Conservation (phyloP, 2,329 filamentous ascomycete genomes). For the Penicillium psychrosexuale region DNA sequence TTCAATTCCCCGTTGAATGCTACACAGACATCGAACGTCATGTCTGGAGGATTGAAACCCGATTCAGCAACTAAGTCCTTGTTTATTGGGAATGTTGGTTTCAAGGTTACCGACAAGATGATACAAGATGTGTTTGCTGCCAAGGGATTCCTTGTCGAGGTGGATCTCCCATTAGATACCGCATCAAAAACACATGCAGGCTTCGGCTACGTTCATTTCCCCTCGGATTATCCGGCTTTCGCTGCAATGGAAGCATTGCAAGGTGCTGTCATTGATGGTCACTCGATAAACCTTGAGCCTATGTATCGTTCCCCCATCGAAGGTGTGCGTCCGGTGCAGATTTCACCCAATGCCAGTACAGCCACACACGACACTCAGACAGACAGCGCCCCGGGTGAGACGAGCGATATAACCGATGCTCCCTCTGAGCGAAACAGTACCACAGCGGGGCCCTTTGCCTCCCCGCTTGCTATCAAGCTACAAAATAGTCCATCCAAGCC, state of each 20-base stretch:
- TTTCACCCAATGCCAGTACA: background rate
- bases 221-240: conserved; percentile 34
- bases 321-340: conserved; percentile 7
- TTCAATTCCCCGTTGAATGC: background rate
- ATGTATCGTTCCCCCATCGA: conserved; percentile 31
- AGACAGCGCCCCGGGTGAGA: background rate
- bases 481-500: background rate
- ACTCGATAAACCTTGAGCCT: conserved; percentile 41
- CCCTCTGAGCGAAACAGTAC: background rate
- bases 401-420: background rate
- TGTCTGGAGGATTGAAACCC: conserved; percentile 1
- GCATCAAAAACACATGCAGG: conserved; percentile 36
- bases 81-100: conserved; percentile 43
- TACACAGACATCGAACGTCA: background rate
- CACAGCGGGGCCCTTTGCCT: background rate
- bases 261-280: conserved; percentile 38
- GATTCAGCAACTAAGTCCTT: conserved; percentile 23
- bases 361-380: background rate
- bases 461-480: background rate
- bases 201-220: conserved; percentile 42
- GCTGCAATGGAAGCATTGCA: conserved; percentile 38
- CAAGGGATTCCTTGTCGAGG: conserved; percentile 37
- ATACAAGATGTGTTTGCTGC: conserved; percentile 38
- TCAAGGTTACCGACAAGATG: conserved; percentile 35
- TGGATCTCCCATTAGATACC: conserved; percentile 35